phyloP scores from a whole-genome alignment of 257 asterid species.

The Oldenlandia corymbosa region DNA sequence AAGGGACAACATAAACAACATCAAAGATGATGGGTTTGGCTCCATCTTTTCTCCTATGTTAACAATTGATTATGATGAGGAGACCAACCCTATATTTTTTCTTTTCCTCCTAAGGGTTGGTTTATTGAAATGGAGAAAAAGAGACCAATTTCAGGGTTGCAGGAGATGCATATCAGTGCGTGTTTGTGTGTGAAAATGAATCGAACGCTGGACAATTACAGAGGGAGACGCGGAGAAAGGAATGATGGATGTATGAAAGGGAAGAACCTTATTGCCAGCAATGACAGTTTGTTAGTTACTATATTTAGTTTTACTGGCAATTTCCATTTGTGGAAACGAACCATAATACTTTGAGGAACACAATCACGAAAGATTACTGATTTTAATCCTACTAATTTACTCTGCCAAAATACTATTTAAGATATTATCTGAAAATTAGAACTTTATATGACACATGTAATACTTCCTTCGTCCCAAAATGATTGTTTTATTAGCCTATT shows the following conservation, averaged over 20 bases:
- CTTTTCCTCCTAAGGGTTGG: slow-evolving; percentile 12
- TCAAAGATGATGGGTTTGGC: slow-evolving; percentile 27
- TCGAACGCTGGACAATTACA: neutral
- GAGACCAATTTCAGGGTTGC: neutral
- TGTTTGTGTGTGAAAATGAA: neutral
- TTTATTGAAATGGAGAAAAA: slow-evolving; percentile 13
- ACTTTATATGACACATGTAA: too few species aligned
- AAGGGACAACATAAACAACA: slow-evolving; percentile 45
- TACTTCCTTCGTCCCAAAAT: too few species aligned
- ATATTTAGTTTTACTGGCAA: neutral
- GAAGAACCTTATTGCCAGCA: too few species aligned
- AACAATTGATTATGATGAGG: neutral
- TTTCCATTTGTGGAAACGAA: too few species aligned
- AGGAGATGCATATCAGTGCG: neutral
- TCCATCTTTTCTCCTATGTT: slow-evolving; percentile 33
- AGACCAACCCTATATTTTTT: slow-evolving; percentile 8
- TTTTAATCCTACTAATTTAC: too few species aligned
- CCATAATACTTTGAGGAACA: too few species aligned
- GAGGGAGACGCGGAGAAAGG: slow-evolving; percentile 21
- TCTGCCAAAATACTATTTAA: too few species aligned
- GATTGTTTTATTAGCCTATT: too few species aligned
- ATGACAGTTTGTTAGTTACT: neutral
- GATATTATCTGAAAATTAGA: too few species aligned
- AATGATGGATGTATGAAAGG: slow-evolving; percentile 7
- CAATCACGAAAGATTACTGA: too few species aligned